Conservation (phyloP, 2,329 filamentous ascomycete genomes). For the Pseudogymnoascus sp. region DNA sequence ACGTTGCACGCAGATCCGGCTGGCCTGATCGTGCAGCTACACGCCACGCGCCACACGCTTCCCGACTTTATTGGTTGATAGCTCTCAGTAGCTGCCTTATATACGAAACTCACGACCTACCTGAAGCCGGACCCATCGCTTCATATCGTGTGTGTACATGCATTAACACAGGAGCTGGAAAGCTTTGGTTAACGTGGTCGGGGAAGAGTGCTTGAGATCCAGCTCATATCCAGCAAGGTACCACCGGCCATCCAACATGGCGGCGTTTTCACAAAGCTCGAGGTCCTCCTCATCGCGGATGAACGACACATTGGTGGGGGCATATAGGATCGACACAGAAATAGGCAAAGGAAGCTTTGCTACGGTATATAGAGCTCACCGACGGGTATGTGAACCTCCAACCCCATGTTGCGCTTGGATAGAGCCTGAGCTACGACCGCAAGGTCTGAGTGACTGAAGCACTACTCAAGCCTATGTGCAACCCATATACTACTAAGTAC, state of each 20-base stretch:
- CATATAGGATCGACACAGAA: slow-evolving; percentile 72
- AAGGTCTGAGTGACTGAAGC: slow-evolving; percentile 3
- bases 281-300: slow-evolving; percentile 32
- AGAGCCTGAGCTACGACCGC: not conserved
- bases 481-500: not conserved
- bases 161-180: not conserved
- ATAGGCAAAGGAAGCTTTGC: slow-evolving; percentile 98
- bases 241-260: slow-evolving; percentile 24
- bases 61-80: slow-evolving; percentile 3
- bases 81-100: slow-evolving; percentile 4
- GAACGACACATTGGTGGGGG: slow-evolving; percentile 48
- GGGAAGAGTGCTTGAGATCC: not conserved
- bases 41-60: not conserved
- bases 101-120: slow-evolving; percentile 3
- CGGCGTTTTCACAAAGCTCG: slow-evolving; percentile 32
- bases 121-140: not conserved
- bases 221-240: not conserved
- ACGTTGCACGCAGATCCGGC: slow-evolving; percentile 7
- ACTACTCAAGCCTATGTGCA: not conserved
- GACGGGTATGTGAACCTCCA: slow-evolving; percentile 56
- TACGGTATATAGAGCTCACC: slow-evolving; percentile 80
- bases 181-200: not conserved
- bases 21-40: slow-evolving; percentile 8
- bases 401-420: not conserved
- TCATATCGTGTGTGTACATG: slow-evolving; percentile 5